Base-by-base conservation (phyloP, 495 filamentous ascomycete species). In the Penicillium salamii region DNA sequence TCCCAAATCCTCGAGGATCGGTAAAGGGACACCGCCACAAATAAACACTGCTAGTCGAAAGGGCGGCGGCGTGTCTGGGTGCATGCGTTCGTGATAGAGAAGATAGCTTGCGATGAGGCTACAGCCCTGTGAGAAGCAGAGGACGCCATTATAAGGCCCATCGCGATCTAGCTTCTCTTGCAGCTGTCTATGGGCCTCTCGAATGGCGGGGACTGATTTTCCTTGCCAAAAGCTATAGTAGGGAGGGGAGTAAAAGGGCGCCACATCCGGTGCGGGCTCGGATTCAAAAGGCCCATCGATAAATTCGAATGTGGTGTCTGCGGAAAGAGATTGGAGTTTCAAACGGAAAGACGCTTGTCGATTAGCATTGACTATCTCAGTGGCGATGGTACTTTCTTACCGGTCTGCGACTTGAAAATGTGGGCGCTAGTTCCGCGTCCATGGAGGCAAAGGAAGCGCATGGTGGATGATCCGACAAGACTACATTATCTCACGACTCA, bases 121-220 rank as follows among this genome's bases (percentile, higher is more conserved):
- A n/a, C 41, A 43, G 2, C 41, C 76, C 42, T 80, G 70, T 19
- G 73, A 76, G 54, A 75, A 79, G 42, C 65, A 60, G 43, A 75
- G 54, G 11, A 82, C 61, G 15, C 63, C 65, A 56, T 81, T 78
- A 55, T 72, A 80, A 6, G 74, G 74, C 0, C 71, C 76, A 36
- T 75, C 48, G 3, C 42, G 37, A 1, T 66, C 57, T 9, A 76
- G 31, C 34, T 69, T 66, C 23, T 58, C 55, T 20, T 46, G 44
- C 38, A 81, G 58, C 70, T 68, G 71, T 14, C n/a, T n/a, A n/a
- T 43, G 41, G 13, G 41, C 24, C n/a, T n/a, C 23, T 6, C 23
- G 23, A 36, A 18, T n/a, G 17, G 33, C 33, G 13, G 33, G 19
- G 11, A 42, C 39, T n/a, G 39, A 24, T 23, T 15, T 26, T 1